Conservation (phyloP, 2,329 filamentous ascomycete species). For the Ophiocordyceps robertsii region DNA sequence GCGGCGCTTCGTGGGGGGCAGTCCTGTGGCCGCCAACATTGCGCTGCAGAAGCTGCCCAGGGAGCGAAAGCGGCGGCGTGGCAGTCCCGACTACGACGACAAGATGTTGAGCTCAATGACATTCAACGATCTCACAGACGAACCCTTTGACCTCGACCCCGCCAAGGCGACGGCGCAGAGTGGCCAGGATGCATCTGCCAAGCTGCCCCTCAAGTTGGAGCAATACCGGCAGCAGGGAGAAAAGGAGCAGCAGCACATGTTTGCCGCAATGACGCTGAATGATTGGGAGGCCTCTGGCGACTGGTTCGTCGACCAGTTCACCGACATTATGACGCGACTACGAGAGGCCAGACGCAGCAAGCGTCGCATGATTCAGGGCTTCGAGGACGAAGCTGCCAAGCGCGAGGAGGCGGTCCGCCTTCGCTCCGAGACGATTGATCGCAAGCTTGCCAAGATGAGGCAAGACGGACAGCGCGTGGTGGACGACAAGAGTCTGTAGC, state of each 20-base stretch:
- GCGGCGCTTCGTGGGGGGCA: constrained; percentile 10
- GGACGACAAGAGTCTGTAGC: constrained; percentile 20
- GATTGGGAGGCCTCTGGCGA: constrained; percentile 48
- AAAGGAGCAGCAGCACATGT: constrained; percentile 34
- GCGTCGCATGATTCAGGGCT: constrained; percentile 33
- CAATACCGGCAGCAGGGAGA: constrained; percentile 34
- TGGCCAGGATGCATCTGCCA: constrained; percentile 20
- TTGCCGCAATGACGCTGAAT: constrained; percentile 36
- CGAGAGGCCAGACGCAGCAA: constrained; percentile 34
- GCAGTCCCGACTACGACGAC: constrained; percentile 43
- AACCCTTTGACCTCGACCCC: constrained; percentile 45
- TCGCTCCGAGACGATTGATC: constrained; percentile 39
- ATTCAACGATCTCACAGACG: constrained; percentile 33
- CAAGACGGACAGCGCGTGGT: constrained; percentile 44
- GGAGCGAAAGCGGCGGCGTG: constrained; percentile 27
- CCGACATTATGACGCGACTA: constrained; percentile 32
- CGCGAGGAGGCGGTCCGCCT: constrained; percentile 40
- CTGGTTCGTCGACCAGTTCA: constrained; percentile 44
- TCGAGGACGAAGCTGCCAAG: constrained; percentile 40
- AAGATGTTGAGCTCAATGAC: constrained; percentile 39
- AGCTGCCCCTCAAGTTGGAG: constrained; percentile 33
- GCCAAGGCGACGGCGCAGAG: constrained; percentile 27
- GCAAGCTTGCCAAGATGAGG: constrained; percentile 40
- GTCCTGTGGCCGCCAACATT: constrained; percentile 9
- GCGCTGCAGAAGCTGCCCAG: constrained; percentile 6